Base-by-base conservation (phyloP, 352 stramenopile species). In the Blastocystis sp. region DNA sequence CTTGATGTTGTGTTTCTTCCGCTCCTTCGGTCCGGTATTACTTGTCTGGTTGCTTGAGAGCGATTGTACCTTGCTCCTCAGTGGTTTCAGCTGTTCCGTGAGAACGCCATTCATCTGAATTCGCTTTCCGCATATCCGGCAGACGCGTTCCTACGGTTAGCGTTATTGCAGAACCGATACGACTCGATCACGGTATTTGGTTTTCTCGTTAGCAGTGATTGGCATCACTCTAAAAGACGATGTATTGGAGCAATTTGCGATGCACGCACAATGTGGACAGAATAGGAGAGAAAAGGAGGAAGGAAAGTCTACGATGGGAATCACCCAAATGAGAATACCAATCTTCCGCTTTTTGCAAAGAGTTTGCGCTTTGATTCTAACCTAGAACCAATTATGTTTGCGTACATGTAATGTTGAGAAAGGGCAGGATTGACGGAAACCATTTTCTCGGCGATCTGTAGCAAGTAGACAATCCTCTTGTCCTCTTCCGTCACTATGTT, bases 331-430 rank as follows among this genome's bases (percentile, higher is more conserved):
- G 18, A 78, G 16, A 32, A 18, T 34, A 78, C 65, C 4, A n/a
- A 38, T 61, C 38, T 59, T 29, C 4, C 24, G 21, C n/a, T 56
- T 34, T 57, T 34, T 16, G 16, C 27, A 40, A 16, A 57, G 11
- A 6, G 32, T 29, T 36, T 46, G 36, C 11, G 34, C 44, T 78
- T 78, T 78, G 14, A 78, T 61, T 78, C 65, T 78, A 78, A 7
- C 14, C 21, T 7, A 56, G 27, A 76, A 40, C 9, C 3, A 9
- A 76, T 53, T 16, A 21, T 34, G 32, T 21, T 16, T 0, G 11
- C 42, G 14, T 38, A 78, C 65, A 78, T 32, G 29, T 61, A 78
- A 6, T 78, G 36, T 21, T 78, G 65, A 34, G 65, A 29, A 16
- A 78, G 32, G 29, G 27, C 29, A 24, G 48, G 42, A 59, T 78